Evolutionary conservation across 805 yeast species (phyloP).

Genomic region (Starmerella vitae): DNA sequence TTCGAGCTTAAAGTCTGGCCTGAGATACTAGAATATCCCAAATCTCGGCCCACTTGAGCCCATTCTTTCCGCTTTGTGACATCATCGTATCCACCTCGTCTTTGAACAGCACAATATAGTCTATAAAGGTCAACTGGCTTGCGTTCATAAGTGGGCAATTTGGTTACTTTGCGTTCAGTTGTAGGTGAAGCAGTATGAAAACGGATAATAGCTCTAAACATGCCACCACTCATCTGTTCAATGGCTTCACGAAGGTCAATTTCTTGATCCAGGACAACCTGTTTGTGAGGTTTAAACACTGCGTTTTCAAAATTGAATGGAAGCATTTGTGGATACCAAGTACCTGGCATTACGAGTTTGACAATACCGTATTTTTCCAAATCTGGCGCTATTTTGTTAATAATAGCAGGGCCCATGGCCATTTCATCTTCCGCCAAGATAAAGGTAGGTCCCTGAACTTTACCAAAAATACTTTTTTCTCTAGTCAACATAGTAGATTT

Average conservation of each 20-base stretch:
- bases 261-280: not conserved
- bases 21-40: slow-evolving; percentile 54
- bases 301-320: slow-evolving; percentile 8
- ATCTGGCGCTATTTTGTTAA: not conserved
- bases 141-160: slow-evolving; percentile 51
- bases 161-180: not conserved
- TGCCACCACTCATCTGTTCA: slow-evolving; percentile 6
- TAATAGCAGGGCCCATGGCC: not conserved
- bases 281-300: slow-evolving; percentile 5
- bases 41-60: slow-evolving; percentile 73
- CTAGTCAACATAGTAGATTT: not conserved
- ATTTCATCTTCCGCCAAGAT: slow-evolving; percentile 2
- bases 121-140: slow-evolving; percentile 51
- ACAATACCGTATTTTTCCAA: slow-evolving; percentile 4
- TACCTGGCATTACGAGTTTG: slow-evolving; percentile 3
- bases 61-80: slow-evolving; percentile 58
- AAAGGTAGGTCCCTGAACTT: slow-evolving; percentile 3
- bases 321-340: not conserved
- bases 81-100: slow-evolving; percentile 51
- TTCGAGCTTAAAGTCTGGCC: slow-evolving; percentile 11
- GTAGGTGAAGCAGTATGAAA: slow-evolving; percentile 3
- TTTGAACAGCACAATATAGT: slow-evolving; percentile 42
- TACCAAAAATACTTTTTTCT: not conserved
- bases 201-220: slow-evolving; percentile 11
- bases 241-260: not conserved